Percentiles rank a stretch among this genome's conserved stretches.
Evolutionary conservation across 2,329 filamentous ascomycete genomes (phyloP).

Genomic region (Aspergillus sp.): DNA sequence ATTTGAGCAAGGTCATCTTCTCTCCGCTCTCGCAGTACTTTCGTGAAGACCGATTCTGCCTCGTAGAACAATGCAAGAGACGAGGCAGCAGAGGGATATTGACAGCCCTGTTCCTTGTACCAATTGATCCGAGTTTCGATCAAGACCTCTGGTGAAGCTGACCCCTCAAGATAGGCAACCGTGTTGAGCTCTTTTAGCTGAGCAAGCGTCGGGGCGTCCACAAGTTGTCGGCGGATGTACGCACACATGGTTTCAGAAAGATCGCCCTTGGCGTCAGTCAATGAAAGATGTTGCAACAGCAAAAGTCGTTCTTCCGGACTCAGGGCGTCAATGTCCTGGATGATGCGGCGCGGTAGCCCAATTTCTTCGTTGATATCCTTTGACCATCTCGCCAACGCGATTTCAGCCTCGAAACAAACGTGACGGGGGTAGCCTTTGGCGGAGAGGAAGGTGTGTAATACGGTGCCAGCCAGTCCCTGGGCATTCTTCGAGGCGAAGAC

Average conservation of each 20-base stretch:
- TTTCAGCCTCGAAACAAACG: conserved; percentile 44
- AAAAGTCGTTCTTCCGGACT: conserved; percentile 46
- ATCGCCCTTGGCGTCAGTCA: conserved; percentile 31
- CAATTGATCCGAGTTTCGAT: conserved; percentile 45
- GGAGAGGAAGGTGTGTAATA: conserved; percentile 51
- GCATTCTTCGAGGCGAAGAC: conserved; percentile 49
- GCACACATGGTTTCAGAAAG: conserved; percentile 34
- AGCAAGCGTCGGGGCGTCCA: conserved; percentile 41
- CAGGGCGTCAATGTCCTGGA: conserved; percentile 46
- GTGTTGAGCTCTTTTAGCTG: conserved; percentile 46
- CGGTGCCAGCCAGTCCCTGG: conserved; percentile 44
- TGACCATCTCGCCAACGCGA: conserved; percentile 40
- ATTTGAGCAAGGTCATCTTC: conserved; percentile 42
- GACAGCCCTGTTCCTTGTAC: conserved; percentile 44
- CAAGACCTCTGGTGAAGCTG: conserved; percentile 37
- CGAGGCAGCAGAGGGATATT: conserved; percentile 34
- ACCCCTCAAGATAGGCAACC: conserved; percentile 44
- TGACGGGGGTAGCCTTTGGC: conserved; percentile 42
- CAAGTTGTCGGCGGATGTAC: conserved; percentile 37
- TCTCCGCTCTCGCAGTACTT: conserved; percentile 31
- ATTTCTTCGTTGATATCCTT: conserved; percentile 31
- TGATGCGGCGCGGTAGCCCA: conserved; percentile 40
- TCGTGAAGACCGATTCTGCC: conserved; percentile 33
- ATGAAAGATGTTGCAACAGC: conserved; percentile 41
- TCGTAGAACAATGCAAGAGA: conserved; percentile 45